Evolutionary conservation across 352 stramenopile species (phyloP).

Genomic region (Globisporangium parvum): DNA sequence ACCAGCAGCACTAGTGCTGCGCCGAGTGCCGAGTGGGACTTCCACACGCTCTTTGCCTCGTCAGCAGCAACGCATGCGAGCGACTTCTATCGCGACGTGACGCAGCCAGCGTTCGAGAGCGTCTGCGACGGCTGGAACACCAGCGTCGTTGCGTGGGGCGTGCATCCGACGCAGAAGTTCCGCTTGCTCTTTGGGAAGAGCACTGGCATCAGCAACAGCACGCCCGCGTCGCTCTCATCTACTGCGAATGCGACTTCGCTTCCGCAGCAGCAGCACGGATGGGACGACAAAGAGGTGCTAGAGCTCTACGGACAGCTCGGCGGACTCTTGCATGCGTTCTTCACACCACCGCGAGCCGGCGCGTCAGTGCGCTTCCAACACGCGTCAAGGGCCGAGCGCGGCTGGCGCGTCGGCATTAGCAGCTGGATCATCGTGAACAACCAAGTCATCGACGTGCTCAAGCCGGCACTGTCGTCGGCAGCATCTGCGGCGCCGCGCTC

Average conservation of each 20-base stretch:
- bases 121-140: constrained; percentile 50
- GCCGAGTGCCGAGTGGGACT: constrained; percentile 44
- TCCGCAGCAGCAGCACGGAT: background rate
- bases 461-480: constrained; percentile 10
- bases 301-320: constrained; percentile 57
- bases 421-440: constrained; percentile 74
- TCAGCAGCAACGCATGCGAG: constrained; percentile 24
- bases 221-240: background rate
- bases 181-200: constrained; percentile 62
- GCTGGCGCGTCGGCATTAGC: constrained; percentile 54
- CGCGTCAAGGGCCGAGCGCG: background rate
- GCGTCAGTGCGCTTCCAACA: background rate
- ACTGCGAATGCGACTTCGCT: background rate
- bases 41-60: constrained; percentile 56
- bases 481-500: background rate
- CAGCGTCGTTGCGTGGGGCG: constrained; percentile 55
- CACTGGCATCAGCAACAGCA: constrained; percentile 13
- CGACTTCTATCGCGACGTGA: constrained; percentile 58
- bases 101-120: constrained; percentile 33
- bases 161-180: constrained; percentile 71
- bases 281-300: constrained; percentile 30
- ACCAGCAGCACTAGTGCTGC: constrained; percentile 1
- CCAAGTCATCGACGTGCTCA: constrained; percentile 46
- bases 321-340: constrained; percentile 45
- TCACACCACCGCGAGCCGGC: constrained; percentile 4